phyloP scores from a whole-genome alignment of 192 early-diverging fungal genomes.

The Allomyces javanicus region DNA sequence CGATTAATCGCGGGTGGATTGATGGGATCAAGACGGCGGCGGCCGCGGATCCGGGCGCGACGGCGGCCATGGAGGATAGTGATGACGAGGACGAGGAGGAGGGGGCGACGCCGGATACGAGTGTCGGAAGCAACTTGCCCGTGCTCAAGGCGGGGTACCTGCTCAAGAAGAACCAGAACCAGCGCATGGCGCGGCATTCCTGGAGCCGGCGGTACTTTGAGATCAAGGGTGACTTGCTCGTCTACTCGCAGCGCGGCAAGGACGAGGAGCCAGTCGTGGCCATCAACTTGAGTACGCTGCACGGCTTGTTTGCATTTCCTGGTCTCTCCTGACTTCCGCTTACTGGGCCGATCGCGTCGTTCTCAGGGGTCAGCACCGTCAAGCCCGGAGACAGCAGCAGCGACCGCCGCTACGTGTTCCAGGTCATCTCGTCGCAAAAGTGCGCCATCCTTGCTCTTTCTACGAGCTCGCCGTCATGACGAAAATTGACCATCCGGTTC shows the following conservation, averaged over 20 bases:
- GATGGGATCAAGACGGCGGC: too few relatives aligned
- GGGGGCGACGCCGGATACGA: too few relatives aligned
- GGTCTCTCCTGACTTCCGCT: background rate
- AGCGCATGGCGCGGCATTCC: slow-evolving; percentile 36
- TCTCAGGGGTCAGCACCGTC: slow-evolving; percentile 42
- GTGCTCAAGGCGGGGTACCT: slow-evolving; percentile 55
- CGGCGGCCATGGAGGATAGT: too few relatives aligned
- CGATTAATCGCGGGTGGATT: too few relatives aligned
- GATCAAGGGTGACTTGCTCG: slow-evolving; percentile 36
- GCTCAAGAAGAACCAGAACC: slow-evolving; percentile 50
- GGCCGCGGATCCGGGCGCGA: too few relatives aligned
- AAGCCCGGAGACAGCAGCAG: slow-evolving; percentile 26
- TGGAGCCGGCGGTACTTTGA: slow-evolving; percentile 65
- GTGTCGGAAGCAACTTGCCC: slow-evolving; percentile 4
- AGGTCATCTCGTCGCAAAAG: slow-evolving; percentile 61
- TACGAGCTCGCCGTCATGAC: too few relatives aligned
- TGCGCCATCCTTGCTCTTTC: slow-evolving; percentile 7
- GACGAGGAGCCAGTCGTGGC: slow-evolving; percentile 33
- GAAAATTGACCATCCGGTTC: background rate
- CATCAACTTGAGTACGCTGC: slow-evolving; percentile 27
- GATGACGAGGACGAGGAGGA: too few relatives aligned
- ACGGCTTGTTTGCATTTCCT: background rate
- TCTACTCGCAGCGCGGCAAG: slow-evolving; percentile 23
- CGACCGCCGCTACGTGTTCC: slow-evolving; percentile 60
- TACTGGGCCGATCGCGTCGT: too few relatives aligned